Percentiles rank a stretch among this genome's conserved stretches.
These are phyloP conservation scores for Stentor coeruleus DNA, from an alignment of 73 alveolate genomes.

Conservation along the genomic window DNA sequence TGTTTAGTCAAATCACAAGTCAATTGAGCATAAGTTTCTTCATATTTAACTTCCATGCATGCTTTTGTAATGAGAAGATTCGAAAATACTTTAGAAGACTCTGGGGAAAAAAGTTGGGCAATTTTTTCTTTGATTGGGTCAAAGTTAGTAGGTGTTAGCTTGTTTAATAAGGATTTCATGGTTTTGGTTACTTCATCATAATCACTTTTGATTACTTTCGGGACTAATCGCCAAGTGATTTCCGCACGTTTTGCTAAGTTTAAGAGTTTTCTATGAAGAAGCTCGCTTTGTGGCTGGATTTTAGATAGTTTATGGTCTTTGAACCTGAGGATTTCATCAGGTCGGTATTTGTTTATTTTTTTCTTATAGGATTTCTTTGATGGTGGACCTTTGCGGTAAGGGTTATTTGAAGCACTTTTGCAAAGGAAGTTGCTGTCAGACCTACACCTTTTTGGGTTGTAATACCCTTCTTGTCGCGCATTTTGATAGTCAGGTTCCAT, in stretches of 20 bases:
- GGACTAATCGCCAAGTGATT: constrained; percentile 4
- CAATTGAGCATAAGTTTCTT: background rate
- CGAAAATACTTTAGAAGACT: background rate
- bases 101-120: background rate
- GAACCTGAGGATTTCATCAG: background rate
- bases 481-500: background rate
- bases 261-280: background rate
- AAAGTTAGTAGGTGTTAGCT: background rate
- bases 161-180: constrained; percentile 13
- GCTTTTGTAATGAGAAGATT: background rate
- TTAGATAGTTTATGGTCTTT: background rate
- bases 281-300: background rate
- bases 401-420: background rate
- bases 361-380: background rate
- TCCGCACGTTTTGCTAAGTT: background rate
- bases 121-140: background rate
- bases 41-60: background rate
- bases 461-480: background rate
- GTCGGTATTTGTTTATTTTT: background rate
- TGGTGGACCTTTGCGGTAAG: background rate
- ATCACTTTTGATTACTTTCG: background rate
- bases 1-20: background rate
- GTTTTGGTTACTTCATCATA: background rate
- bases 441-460: background rate
- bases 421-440: constrained; percentile 6